Evolutionary conservation across 495 filamentous ascomycete species (phyloP), one percentile per base, ranked within the genome.

Genomic region (Cryomyces minteri): DNA sequence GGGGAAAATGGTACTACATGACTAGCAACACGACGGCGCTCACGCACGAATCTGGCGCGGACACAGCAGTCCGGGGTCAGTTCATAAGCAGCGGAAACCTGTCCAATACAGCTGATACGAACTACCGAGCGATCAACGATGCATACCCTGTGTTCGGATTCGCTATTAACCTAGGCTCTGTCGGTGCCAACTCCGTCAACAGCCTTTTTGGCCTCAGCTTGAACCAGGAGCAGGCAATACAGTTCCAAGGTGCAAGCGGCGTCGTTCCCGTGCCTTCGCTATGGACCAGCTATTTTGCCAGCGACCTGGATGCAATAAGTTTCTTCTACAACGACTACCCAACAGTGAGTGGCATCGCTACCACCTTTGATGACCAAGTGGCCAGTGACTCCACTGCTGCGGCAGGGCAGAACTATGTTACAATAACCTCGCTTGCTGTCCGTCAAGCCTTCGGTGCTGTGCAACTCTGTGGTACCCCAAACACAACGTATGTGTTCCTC

Each of bases 1-100:
- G 88, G 88, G 88, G 88, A 6, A 83, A 58, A 2, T 83, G 77
- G 67, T 87, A 82, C 48, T 54, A 65, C 9, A 69, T 66, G 9
- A 66, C 67, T 1, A 74, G 82, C 34, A 67, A 76, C 11, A 41
- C 33, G 12, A 49, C 41, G 9, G 41, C 44, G 4, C 36, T 60
- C n/a, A 60, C 54, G 9, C 48, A 67, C 50, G 69, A 73, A 50
- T 67, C 68, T 34, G 74, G 71, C n/a, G 12, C 47, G 25, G 72
- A 68, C 52, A 50, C 40, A 25, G 60, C 61, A 47, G 67, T 77
- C 39, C 73, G 74, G 10, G 65, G 50, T 0, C 52, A 65, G 4
- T 76, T 77, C 44, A 48, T 53, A 0, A 54, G 45, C 10, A 58
- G 60, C 31, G 70, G 73, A 11, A 59, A 36, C 6, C 58, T 77